phyloP scores from a whole-genome alignment of 257 asterid species.

The Solanum corneliomulleri region DNA sequence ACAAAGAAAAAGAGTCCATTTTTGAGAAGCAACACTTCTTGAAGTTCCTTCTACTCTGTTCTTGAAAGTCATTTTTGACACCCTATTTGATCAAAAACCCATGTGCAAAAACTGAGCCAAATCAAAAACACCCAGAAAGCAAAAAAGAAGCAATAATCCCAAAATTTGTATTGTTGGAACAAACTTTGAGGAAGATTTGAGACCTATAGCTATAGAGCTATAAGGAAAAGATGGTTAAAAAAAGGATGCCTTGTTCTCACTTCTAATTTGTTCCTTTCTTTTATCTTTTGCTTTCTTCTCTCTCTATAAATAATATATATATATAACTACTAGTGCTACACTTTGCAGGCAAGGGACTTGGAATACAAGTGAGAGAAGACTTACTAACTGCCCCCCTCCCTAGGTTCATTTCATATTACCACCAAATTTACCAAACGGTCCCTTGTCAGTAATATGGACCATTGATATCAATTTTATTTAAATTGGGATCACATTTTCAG shows the following conservation, averaged over 20 bases:
- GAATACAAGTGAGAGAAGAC: constrained; percentile 63
- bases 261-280: constrained; percentile 28
- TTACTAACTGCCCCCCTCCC: constrained; percentile 26
- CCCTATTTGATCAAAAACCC: constrained; percentile 22
- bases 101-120: constrained; percentile 5
- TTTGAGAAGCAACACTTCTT: constrained; percentile 39
- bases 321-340: constrained; percentile 18
- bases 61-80: constrained; percentile 34
- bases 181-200: constrained; percentile 3
- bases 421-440: constrained; percentile 53
- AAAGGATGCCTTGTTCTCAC: constrained; percentile 20
- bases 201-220: background rate
- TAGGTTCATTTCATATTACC: background rate
- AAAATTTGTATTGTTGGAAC: constrained; percentile 5
- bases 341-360: constrained; percentile 95
- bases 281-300: constrained; percentile 28
- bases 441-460: constrained; percentile 25
- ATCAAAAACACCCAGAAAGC: background rate
- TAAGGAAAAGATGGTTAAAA: background rate
- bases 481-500: background rate
- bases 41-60: constrained; percentile 55
- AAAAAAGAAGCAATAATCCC: constrained; percentile 1
- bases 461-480: background rate
- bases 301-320: background rate
- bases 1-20: constrained; percentile 77